phyloP scores from a whole-genome alignment of 495 filamentous ascomycete species.

The Podospora conica region DNA sequence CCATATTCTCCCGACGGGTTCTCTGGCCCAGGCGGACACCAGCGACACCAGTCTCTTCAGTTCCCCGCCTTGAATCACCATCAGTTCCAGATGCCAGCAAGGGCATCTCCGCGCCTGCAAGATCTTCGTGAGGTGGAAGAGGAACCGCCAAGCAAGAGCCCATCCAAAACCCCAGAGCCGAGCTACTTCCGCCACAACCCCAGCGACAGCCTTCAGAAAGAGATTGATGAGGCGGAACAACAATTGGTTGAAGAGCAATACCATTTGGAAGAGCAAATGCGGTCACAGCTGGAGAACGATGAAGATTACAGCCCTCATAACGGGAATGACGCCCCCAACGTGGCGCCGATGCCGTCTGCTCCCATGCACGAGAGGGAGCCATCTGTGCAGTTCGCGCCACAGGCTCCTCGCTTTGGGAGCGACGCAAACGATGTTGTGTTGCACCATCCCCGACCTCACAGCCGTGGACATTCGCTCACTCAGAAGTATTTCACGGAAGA shows the following conservation, averaged over 20 bases:
- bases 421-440: constrained; percentile 44
- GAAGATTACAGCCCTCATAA: constrained; percentile 52
- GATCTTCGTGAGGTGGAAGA: constrained; percentile 51
- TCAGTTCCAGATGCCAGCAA: constrained; percentile 37
- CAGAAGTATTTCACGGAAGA: constrained; percentile 47
- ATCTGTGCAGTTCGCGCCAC: constrained; percentile 39
- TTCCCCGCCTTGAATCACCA: constrained; percentile 50
- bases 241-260: constrained; percentile 63
- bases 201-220: constrained; percentile 64
- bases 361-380: constrained; percentile 32
- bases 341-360: constrained; percentile 17
- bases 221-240: constrained; percentile 81
- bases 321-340: constrained; percentile 33
- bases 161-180: constrained; percentile 44
- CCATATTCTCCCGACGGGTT: constrained; percentile 47
- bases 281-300: constrained; percentile 64
- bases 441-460: constrained; percentile 58
- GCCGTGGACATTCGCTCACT: constrained; percentile 51
- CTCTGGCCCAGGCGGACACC: constrained; percentile 41
- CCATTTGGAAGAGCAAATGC: constrained; percentile 67
- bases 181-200: constrained; percentile 37
- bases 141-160: constrained; percentile 41
- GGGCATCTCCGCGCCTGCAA: constrained; percentile 51
- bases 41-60: constrained; percentile 55
- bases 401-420: constrained; percentile 34